Conservation (phyloP, 2,329 filamentous ascomycete genomes). For the Aspergillus pseudoviridinutans region DNA sequence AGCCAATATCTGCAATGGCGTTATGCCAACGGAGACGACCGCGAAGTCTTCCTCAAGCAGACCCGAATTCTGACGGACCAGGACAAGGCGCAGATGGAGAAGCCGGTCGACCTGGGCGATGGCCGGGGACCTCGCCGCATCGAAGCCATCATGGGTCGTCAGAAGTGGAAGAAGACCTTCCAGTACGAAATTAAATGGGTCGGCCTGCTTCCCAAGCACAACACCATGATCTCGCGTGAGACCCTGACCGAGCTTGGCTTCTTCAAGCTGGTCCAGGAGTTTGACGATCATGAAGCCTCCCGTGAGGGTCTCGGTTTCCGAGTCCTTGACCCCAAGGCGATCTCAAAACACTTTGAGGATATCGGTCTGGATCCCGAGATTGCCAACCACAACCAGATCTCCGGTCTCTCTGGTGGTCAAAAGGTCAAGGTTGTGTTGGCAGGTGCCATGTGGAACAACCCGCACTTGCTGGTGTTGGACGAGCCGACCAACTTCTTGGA, state of each 20-base stretch:
- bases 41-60: slow-evolving; percentile 96
- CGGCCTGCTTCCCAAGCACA: slow-evolving; percentile 83
- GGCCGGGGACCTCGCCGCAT: slow-evolving; percentile 73
- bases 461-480: slow-evolving; percentile 93
- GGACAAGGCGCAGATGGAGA: slow-evolving; percentile 89
- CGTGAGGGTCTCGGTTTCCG: slow-evolving; percentile 97
- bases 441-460: slow-evolving; percentile 98
- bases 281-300: slow-evolving; percentile 98
- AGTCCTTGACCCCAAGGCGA: slow-evolving; percentile 84
- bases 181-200: slow-evolving; percentile 98
- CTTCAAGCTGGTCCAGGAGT: slow-evolving; percentile 92
- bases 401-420: slow-evolving; percentile 90
- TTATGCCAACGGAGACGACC: slow-evolving; percentile 93
- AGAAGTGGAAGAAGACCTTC: slow-evolving; percentile 99
- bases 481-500: slow-evolving; percentile 99
- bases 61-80: slow-evolving; percentile 82
- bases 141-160: slow-evolving; percentile 87
- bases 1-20: slow-evolving; percentile 99
- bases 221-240: slow-evolving; percentile 88
- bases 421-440: slow-evolving; percentile 99
- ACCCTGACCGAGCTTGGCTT: slow-evolving; percentile 83
- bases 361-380: slow-evolving; percentile 95
- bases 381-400: slow-evolving; percentile 98
- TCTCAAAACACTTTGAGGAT: slow-evolving; percentile 97
- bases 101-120: slow-evolving; percentile 77